These are phyloP conservation scores for Fraxinus sp. DNA, from an alignment of 305 asterid genomes.

Conservation along the genomic window DNA sequence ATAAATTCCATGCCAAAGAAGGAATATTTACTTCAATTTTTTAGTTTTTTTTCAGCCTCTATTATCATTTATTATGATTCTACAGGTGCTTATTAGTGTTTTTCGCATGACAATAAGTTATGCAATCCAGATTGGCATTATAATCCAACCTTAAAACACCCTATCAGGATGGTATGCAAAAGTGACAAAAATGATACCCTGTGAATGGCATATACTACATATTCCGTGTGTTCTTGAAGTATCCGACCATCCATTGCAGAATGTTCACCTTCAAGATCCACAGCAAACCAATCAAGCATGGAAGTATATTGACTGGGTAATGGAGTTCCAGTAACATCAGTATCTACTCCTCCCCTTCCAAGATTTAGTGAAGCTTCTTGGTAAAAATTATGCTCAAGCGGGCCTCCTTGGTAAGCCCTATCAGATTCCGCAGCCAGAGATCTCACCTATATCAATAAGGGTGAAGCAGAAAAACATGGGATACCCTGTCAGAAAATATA, in stretches of 20 bases:
- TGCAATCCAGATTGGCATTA: slow-evolving; percentile 15
- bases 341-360: slow-evolving; percentile 48
- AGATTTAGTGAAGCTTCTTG: slow-evolving; percentile 45
- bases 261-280: slow-evolving; percentile 99
- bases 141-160: slow-evolving; percentile 12
- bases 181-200: slow-evolving; percentile 65
- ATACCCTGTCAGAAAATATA: slow-evolving; percentile 11
- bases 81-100: background rate
- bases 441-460: slow-evolving; percentile 60
- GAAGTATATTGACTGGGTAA: slow-evolving; percentile 66
- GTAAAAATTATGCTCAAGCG: slow-evolving; percentile 59
- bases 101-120: background rate
- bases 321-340: slow-evolving; percentile 48
- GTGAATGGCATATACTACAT: slow-evolving; percentile 96
- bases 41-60: background rate
- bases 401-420: slow-evolving; percentile 91
- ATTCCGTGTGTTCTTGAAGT: slow-evolving; percentile 94
- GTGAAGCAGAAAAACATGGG: slow-evolving; percentile 24
- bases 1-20: background rate
- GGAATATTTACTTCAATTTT: background rate
- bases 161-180: slow-evolving; percentile 27
- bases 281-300: slow-evolving; percentile 97
- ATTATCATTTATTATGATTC: slow-evolving; percentile 8
- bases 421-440: slow-evolving; percentile 94
- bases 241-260: slow-evolving; percentile 99